Evolutionary conservation across 2,329 filamentous ascomycete genomes (phyloP).

Genomic region (Alternaria triticimaculans): DNA sequence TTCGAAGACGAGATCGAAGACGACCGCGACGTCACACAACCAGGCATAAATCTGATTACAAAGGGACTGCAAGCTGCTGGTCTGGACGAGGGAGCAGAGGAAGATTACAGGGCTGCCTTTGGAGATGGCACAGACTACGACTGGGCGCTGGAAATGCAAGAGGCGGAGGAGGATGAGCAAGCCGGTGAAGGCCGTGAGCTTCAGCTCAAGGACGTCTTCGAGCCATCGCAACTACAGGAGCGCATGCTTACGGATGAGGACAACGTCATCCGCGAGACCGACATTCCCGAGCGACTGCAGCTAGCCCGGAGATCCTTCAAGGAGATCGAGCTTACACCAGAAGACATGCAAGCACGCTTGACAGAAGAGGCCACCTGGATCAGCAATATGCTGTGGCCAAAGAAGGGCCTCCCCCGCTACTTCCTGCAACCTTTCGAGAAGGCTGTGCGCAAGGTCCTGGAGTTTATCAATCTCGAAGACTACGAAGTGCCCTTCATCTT

Average conservation of each 20-base stretch:
- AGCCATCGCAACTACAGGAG: conserved; percentile 92
- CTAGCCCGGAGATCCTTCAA: conserved; percentile 89
- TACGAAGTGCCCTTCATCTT: conserved; percentile 98
- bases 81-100: conserved; percentile 88
- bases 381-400: conserved; percentile 84
- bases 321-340: conserved; percentile 77
- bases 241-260: conserved; percentile 96
- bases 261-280: conserved; percentile 84
- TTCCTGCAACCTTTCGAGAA: conserved; percentile 84
- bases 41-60: conserved; percentile 71
- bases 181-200: conserved; percentile 81
- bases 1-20: conserved; percentile 85
- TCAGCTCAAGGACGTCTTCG: conserved; percentile 96
- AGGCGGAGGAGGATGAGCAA: conserved; percentile 79
- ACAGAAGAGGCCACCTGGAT: conserved; percentile 94
- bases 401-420: conserved; percentile 76
- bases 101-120: conserved; percentile 96
- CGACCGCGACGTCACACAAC: conserved; percentile 79
- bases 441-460: conserved; percentile 87
- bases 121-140: conserved; percentile 95
- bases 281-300: conserved; percentile 94
- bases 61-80: conserved; percentile 80
- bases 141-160: conserved; percentile 89
- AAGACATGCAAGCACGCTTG: conserved; percentile 68
- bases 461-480: conserved; percentile 93